Evolutionary conservation across 768 basidiomycete genomes (phyloP), one percentile per base, ranked within the genome.

Genomic region (Lyophyllum atratum): DNA sequence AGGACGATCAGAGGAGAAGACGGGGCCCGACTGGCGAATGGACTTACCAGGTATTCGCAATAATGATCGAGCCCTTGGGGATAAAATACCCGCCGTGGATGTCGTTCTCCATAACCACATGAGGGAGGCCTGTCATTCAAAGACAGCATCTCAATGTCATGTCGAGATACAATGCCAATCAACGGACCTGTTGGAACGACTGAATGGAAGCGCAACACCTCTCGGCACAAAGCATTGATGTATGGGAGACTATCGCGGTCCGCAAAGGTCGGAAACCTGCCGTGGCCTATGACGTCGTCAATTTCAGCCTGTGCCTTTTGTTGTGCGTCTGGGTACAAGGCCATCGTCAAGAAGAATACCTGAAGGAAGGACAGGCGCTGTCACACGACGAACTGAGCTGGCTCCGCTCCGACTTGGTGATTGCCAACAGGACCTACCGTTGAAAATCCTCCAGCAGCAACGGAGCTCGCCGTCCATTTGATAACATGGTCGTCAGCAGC

Each of bases 31-130:
- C 29, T 11, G 11, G 6, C 11, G 29, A 11, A 6, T 6, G 29
- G 8, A 29, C 52, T 34, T 19, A 64, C 68, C 67, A 68, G 28
- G 64, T 45, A 43, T 72, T 72, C 2, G 64, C 39, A 12, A 71
- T 52, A 12, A 71, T 54, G 10, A 65, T 17, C 1, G 71, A 60
- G 2, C 68, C 64, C 49, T 66, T 61, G 0, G 71, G 71, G 26
- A 71, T 70, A 31, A 64, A 55, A 46, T 61, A 65, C 1, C 63
- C 64, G n/a, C 63, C 50, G 45, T 66, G 60, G 17, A 65, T 54
- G 43, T 64, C 65, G 26, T 70, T 69, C 50, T 66, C 61, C 22
- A 58, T 61, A 63, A 67, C 22, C 63, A 69, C 21, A 68, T 70
- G 57, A 28, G 72, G 59, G 61, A 75, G 21, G 58, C 72, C 43